These are phyloP conservation scores for Populus trichocarpa DNA, from an alignment of 441 rosid genomes.

Conservation along the genomic window DNA sequence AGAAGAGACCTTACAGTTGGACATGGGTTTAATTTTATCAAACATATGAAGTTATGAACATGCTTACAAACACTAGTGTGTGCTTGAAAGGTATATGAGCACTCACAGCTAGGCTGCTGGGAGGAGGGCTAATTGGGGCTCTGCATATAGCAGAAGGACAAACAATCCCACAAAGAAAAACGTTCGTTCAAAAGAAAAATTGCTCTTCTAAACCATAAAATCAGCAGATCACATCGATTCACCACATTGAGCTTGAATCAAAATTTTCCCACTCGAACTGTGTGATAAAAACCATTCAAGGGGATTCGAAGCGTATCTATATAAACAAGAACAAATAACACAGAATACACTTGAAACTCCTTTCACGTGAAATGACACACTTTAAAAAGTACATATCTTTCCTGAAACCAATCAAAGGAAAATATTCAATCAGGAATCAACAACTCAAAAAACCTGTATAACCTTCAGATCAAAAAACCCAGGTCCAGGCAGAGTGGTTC, in stretches of 20 bases:
- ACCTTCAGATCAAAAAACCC: conserved; percentile 13
- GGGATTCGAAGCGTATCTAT: conserved; percentile 10
- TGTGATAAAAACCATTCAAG: conserved; percentile 39
- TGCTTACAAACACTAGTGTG: not conserved
- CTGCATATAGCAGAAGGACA: not conserved
- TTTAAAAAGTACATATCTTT: conserved; percentile 26
- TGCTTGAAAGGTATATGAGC: not conserved
- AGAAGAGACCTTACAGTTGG: not conserved
- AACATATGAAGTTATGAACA: no score
- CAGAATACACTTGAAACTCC: conserved; percentile 6
- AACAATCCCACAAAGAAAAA: not conserved
- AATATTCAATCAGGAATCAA: conserved; percentile 25
- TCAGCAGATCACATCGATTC: conserved; percentile 9
- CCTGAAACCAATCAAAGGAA: not conserved
- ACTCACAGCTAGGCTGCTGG: not conserved
- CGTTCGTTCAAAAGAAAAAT: not conserved
- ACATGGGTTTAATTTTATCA: not conserved
- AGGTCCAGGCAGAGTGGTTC: conserved; percentile 6
- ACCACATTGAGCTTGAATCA: conserved; percentile 7
- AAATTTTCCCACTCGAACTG: conserved; percentile 48
- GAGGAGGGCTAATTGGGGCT: not conserved
- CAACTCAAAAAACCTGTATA: conserved; percentile 16
- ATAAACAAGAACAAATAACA: conserved; percentile 7
- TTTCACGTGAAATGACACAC: conserved; percentile 36
- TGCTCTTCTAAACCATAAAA: not conserved